Conservation (phyloP, 345 rosid genomes). For the Gossypium rotundifolium region DNA sequence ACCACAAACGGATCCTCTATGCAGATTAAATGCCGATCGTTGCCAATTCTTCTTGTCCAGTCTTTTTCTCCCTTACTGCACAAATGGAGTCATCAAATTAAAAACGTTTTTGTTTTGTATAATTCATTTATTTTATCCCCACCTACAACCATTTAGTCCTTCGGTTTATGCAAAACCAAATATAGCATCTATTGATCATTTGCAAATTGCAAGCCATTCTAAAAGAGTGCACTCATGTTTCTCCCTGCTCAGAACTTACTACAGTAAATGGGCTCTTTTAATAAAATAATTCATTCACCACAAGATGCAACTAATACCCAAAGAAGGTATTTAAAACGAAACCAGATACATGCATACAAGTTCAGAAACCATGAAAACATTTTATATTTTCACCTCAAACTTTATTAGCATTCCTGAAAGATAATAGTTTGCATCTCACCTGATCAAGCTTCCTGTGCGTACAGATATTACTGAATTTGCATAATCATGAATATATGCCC, state of each 20-base stretch:
- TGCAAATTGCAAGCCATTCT: not conserved
- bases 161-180: not conserved
- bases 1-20: constrained; percentile 92
- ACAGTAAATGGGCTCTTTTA: too few relatives aligned
- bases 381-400: not conserved
- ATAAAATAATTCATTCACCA: not conserved
- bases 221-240: not conserved
- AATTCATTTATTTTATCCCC: not conserved
- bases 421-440: constrained; percentile 32
- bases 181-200: not conserved
- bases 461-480: constrained; percentile 72
- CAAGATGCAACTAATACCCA: not conserved
- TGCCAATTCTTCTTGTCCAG: constrained; percentile 93
- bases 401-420: not conserved
- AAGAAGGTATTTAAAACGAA: not conserved
- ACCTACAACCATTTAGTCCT: not conserved
- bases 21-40: constrained; percentile 97
- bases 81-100: not conserved
- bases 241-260: not conserved
- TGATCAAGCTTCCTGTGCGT: constrained; percentile 66
- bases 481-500: constrained; percentile 93
- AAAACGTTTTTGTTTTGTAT: not conserved
- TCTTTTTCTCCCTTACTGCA: constrained; percentile 83
- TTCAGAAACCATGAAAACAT: not conserved
- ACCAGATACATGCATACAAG: not conserved